phyloP scores from a whole-genome alignment of 345 rosid species.

The Tarenaya hassleriana region DNA sequence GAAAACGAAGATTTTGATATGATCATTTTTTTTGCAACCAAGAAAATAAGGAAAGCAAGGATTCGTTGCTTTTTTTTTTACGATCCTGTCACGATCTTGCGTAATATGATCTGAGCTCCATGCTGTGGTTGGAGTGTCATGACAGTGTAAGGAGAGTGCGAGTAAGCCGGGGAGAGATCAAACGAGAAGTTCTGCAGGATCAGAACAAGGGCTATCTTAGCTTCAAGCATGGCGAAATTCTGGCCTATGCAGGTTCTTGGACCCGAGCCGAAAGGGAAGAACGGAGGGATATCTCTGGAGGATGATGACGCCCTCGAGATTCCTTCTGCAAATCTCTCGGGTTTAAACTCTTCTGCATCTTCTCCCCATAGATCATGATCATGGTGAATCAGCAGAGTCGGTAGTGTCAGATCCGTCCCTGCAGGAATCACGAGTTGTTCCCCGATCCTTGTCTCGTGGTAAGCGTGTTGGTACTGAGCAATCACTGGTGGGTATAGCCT shows the following conservation, averaged over 20 bases:
- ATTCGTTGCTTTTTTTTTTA: not conserved
- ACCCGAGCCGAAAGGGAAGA: conserved; percentile 42
- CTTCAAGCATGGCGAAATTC: conserved; percentile 47
- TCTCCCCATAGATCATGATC: conserved; percentile 39
- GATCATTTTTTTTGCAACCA: too few species aligned
- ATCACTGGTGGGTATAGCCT: conserved; percentile 46
- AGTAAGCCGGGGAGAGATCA: conserved; percentile 43
- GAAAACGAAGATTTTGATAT: too few species aligned
- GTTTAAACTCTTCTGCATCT: conserved; percentile 36
- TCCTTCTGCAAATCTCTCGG: conserved; percentile 43
- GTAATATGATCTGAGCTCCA: conserved; percentile 42
- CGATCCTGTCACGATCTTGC: conserved; percentile 6
- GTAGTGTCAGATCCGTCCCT: conserved; percentile 33
- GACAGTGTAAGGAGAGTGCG: conserved; percentile 42
- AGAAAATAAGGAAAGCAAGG: not conserved
- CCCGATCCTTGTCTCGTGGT: conserved; percentile 28
- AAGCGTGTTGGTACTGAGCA: conserved; percentile 25
- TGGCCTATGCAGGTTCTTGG: conserved; percentile 41
- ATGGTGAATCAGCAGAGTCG: conserved; percentile 35
- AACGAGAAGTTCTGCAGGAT: conserved; percentile 39
- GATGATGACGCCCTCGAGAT: conserved; percentile 25
- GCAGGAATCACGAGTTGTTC: conserved; percentile 31
- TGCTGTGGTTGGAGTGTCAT: conserved; percentile 49
- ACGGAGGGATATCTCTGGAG: conserved; percentile 26
- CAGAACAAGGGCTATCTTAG: conserved; percentile 47